Evolutionary conservation across 106 monocot genomes (phyloP).

Genomic region (Phalaenopsis equestris): DNA sequence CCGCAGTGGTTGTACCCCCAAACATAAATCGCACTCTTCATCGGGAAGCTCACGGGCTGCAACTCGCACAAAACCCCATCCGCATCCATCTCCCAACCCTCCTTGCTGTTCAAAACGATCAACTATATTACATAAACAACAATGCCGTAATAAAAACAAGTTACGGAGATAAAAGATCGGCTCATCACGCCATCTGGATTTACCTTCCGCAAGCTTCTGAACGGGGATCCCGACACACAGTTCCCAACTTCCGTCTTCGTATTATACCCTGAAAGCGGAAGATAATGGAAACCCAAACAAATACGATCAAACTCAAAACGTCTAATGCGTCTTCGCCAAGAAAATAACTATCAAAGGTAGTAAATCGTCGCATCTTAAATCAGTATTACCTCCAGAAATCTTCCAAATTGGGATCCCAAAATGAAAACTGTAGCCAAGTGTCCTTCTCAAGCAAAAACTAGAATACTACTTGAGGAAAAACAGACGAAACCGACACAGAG

Average conservation of each 20-base stretch:
- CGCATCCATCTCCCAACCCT: constrained; percentile 28
- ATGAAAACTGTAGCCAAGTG: not conserved
- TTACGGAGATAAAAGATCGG: not conserved
- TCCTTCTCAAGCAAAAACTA: not conserved
- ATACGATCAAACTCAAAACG: not conserved
- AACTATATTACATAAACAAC: not conserved
- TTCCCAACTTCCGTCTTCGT: not conserved
- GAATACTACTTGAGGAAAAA: not conserved
- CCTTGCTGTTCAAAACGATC: not conserved
- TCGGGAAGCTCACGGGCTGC: constrained; percentile 29
- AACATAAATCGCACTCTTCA: constrained; percentile 78
- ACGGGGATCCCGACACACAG: not conserved
- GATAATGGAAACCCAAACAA: not conserved
- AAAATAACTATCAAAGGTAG: not conserved
- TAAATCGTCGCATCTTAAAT: not conserved
- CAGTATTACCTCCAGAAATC: not conserved
- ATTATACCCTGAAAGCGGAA: too few relatives aligned
- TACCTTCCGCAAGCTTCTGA: not conserved
- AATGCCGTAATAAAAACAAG: not conserved
- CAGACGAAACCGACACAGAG: not conserved
- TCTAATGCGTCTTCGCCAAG: not conserved
- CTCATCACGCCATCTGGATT: not conserved
- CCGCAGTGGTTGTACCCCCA: constrained; percentile 98
- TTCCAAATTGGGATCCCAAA: not conserved
- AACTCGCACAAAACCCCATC: constrained; percentile 32